phyloP scores from a whole-genome alignment of 1,284 basidiomycete species.

The Mycosarcoma maydis region DNA sequence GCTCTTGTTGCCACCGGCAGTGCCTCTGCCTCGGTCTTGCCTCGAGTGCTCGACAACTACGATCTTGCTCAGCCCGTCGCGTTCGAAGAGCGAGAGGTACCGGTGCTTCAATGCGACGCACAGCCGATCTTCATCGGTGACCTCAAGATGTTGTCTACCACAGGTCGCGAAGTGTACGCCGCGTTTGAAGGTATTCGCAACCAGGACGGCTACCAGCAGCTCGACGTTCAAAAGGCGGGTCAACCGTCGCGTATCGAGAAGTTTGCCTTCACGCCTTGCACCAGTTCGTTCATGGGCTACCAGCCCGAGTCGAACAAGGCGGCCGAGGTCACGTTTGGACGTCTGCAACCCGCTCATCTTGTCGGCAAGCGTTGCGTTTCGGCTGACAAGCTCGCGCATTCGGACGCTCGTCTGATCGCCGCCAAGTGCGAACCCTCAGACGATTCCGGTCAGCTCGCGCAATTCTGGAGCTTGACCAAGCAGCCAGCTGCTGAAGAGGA shows the following conservation, averaged over 20 bases:
- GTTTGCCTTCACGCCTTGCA: constrained; percentile 44
- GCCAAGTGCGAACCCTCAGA: constrained; percentile 37
- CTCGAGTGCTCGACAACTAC: constrained; percentile 29
- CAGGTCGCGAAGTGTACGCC: constrained; percentile 24
- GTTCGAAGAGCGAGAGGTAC: constrained; percentile 35
- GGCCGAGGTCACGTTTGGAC: constrained; percentile 38
- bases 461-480: constrained; percentile 51
- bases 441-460: constrained; percentile 46
- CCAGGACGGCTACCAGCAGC: constrained; percentile 35
- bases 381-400: constrained; percentile 18
- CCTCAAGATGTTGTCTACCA: constrained; percentile 32
- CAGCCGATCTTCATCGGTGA: constrained; percentile 27
- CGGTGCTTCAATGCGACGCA: constrained; percentile 23
- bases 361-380: constrained; percentile 44
- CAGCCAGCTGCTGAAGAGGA: constrained; percentile 22
- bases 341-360: constrained; percentile 41
- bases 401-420: constrained; percentile 26
- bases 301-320: constrained; percentile 38
- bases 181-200: constrained; percentile 48
- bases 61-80: constrained; percentile 38
- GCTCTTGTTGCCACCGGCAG: constrained; percentile 30
- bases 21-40: constrained; percentile 39
- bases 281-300: constrained; percentile 39
- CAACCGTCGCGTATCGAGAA: constrained; percentile 26
- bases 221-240: constrained; percentile 40